These are phyloP conservation scores for Emergomyces africanus DNA, from an alignment of 2,329 filamentous ascomycete genomes.

Conservation along the genomic window DNA sequence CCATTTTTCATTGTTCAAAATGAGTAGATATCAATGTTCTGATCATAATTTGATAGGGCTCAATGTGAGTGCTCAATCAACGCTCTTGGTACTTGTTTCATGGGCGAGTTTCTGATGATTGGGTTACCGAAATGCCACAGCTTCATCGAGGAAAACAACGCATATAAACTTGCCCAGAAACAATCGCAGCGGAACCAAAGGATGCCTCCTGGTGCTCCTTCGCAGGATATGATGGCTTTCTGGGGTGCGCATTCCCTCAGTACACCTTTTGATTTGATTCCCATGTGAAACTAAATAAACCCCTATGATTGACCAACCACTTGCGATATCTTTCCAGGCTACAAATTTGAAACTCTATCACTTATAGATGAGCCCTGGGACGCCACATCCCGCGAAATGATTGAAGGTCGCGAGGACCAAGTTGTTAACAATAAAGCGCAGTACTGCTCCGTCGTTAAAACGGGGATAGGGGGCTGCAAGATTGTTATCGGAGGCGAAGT, in stretches of 20 bases:
- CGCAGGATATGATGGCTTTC: slow-evolving; percentile 75
- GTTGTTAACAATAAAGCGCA: slow-evolving; percentile 81
- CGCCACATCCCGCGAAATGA: slow-evolving; percentile 58
- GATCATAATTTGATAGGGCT: not conserved
- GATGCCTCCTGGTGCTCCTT: slow-evolving; percentile 41
- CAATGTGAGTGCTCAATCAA: not conserved
- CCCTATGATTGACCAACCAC: not conserved
- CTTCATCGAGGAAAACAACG: slow-evolving; percentile 86
- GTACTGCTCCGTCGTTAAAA: slow-evolving; percentile 89
- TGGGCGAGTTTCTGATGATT: not conserved
- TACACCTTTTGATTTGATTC: not conserved
- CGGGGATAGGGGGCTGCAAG: slow-evolving; percentile 62
- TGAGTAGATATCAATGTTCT: not conserved
- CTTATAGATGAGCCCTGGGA: slow-evolving; percentile 65
- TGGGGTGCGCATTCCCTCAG: slow-evolving; percentile 52
- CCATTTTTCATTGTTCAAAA: not conserved
- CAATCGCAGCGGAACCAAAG: slow-evolving; percentile 42
- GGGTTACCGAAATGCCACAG: slow-evolving; percentile 32
- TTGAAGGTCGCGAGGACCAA: slow-evolving; percentile 59
- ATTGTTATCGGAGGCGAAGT: slow-evolving; percentile 87
- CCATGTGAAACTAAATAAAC: not conserved
- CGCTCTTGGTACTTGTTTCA: not conserved
- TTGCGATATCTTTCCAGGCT: slow-evolving; percentile 45
- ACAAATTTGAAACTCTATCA: slow-evolving; percentile 88
- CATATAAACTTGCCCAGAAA: slow-evolving; percentile 53